Evolutionary conservation across 371 early-diverging fungal genomes (phyloP).

Genomic region (Mortierella sp.): DNA sequence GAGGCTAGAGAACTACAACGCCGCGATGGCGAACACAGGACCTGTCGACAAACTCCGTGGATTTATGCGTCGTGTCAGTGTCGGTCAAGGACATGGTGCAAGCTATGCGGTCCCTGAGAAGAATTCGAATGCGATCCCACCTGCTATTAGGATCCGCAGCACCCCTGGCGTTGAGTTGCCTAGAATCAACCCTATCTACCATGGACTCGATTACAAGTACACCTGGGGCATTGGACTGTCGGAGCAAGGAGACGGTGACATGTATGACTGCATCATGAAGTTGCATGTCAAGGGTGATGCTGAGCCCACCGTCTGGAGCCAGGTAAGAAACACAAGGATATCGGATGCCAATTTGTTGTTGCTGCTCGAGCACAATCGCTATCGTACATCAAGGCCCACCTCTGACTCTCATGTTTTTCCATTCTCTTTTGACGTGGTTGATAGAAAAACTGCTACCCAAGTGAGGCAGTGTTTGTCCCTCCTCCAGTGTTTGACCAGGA

Average conservation of each 20-base stretch:
- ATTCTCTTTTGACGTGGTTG: background rate
- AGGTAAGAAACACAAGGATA: constrained; percentile 25
- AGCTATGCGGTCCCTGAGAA: constrained; percentile 40
- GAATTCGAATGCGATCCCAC: constrained; percentile 39
- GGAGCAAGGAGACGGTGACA: constrained; percentile 60
- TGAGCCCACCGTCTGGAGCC: constrained; percentile 41
- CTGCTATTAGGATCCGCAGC: constrained; percentile 44
- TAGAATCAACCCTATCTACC: constrained; percentile 73
- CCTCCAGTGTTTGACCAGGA: constrained; percentile 60
- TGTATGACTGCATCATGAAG: constrained; percentile 82
- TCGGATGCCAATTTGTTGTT: background rate
- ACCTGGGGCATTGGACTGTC: constrained; percentile 77
- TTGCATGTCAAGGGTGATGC: constrained; percentile 57
- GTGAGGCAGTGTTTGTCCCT: constrained; percentile 82
- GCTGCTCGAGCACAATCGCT: background rate
- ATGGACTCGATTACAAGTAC: constrained; percentile 68
- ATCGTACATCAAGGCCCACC: background rate
- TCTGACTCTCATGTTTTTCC: background rate
- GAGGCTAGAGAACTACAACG: constrained; percentile 55
- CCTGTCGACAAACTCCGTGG: constrained; percentile 48
- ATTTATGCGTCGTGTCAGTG: constrained; percentile 43
- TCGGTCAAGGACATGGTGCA: constrained; percentile 19
- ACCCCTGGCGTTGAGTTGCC: constrained; percentile 71
- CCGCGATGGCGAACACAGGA: constrained; percentile 33
- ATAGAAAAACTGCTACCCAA: constrained; percentile 76